These are phyloP conservation scores for Xylaria polymorpha DNA, from an alignment of 2,329 filamentous ascomycete genomes.

Conservation along the genomic window DNA sequence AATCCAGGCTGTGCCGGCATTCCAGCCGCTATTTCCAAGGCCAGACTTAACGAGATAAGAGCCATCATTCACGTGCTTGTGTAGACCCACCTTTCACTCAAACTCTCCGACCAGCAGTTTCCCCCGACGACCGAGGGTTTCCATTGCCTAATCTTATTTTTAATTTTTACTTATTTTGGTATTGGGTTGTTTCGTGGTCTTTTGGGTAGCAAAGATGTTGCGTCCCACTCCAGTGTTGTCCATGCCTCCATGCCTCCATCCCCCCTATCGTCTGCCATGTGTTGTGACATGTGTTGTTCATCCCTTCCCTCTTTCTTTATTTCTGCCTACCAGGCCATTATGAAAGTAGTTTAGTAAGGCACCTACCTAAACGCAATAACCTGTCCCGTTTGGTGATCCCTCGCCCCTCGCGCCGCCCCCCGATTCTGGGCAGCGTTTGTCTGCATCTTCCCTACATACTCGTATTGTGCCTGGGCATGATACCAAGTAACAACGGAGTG, in stretches of 20 bases:
- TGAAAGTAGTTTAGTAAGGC: background rate
- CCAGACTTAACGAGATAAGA: conserved; percentile 12
- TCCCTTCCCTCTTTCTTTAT: conserved; percentile 1
- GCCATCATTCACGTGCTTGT: conserved; percentile 10
- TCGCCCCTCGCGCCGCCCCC: too few species aligned
- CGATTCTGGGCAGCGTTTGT: conserved; percentile 1
- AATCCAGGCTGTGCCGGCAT: background rate
- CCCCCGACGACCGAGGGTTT: background rate
- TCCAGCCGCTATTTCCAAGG: conserved; percentile 16
- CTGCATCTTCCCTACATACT: conserved; percentile 14
- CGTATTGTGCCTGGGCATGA: conserved; percentile 13
- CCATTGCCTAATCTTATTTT: background rate
- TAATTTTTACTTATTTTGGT: conserved; percentile 1
- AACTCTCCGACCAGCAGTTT: background rate
- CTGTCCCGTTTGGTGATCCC: conserved; percentile 1
- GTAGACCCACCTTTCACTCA: conserved; percentile 7
- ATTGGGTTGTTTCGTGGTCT: background rate
- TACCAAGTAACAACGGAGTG: conserved; percentile 1
- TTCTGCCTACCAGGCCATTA: background rate
- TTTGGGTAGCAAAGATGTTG: conserved; percentile 1
- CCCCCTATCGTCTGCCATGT: conserved; percentile 1
- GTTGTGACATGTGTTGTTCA: background rate
- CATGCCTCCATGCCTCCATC: background rate
- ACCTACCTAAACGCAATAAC: conserved; percentile 1
- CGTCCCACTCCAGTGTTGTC: conserved; percentile 9